Conservation (phyloP, 768 basidiomycete genomes). For the Trametes gibbosa region DNA sequence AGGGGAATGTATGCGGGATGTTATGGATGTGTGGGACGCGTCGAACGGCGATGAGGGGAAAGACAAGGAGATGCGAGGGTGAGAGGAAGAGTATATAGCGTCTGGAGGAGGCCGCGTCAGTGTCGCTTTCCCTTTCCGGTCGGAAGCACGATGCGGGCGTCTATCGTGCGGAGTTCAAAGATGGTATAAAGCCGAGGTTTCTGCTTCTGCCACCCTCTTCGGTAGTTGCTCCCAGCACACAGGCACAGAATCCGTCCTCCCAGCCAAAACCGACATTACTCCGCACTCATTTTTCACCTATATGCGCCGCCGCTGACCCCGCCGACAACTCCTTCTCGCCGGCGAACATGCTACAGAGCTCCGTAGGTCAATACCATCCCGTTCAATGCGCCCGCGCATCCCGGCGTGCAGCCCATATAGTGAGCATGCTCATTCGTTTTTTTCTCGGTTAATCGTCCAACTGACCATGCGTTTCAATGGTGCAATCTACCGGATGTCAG, state of each 20-base stretch:
- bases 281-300: conserved; percentile 7
- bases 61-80: conserved; percentile 1
- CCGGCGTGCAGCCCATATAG: neutral
- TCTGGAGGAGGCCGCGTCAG: conserved; percentile 28
- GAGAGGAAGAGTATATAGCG: conserved; percentile 22
- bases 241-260: conserved; percentile 5
- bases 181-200: conserved; percentile 27
- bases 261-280: conserved; percentile 14
- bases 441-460: conserved; percentile 10
- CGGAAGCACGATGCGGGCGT: conserved; percentile 20
- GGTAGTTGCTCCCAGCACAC: conserved; percentile 3
- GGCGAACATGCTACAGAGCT: neutral
- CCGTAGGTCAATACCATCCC: neutral
- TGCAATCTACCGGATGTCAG: conserved; percentile 15
- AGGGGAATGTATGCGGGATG: neutral
- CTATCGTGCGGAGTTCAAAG: conserved; percentile 24
- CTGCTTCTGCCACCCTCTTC: conserved; percentile 13
- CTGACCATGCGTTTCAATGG: conserved; percentile 10
- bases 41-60: conserved; percentile 4
- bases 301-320: neutral
- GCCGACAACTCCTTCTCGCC: conserved; percentile 3
- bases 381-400: neutral
- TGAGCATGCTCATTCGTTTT: neutral
- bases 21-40: neutral
- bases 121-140: conserved; percentile 15